Conservation (phyloP, 192 early-diverging fungal genomes). For the Coemansia sp. region DNA sequence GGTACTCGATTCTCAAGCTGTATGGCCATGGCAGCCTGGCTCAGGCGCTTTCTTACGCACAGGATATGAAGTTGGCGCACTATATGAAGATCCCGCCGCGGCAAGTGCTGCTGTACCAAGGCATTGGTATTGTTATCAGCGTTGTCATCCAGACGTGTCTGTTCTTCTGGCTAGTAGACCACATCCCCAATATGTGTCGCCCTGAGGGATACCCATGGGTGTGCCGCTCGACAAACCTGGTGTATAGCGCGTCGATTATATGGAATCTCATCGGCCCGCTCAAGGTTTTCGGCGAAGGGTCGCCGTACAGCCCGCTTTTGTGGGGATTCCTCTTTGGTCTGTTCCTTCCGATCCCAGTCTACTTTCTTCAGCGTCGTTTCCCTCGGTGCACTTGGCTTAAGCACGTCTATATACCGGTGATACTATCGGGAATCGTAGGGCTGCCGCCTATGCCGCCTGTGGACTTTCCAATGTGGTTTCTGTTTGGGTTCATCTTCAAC, state of each 20-base stretch:
- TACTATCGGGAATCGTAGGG: constrained; percentile 60
- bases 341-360: constrained; percentile 70
- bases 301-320: constrained; percentile 54
- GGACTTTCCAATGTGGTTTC: constrained; percentile 53
- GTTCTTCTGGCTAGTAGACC: constrained; percentile 63
- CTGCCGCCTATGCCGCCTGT: constrained; percentile 63
- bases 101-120: constrained; percentile 74
- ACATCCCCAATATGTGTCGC: constrained; percentile 59
- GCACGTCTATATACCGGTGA: constrained; percentile 69
- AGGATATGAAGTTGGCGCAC: constrained; percentile 74
- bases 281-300: constrained; percentile 66
- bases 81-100: constrained; percentile 84
- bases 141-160: constrained; percentile 66
- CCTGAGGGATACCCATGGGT: constrained; percentile 65
- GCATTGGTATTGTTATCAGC: constrained; percentile 66
- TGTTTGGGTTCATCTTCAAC: constrained; percentile 69
- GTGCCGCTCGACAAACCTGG: constrained; percentile 58
- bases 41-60: constrained; percentile 71
- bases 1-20: constrained; percentile 82
- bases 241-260: constrained; percentile 72
- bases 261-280: constrained; percentile 77
- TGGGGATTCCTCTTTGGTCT: constrained; percentile 67
- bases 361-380: constrained; percentile 58
- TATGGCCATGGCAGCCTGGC: constrained; percentile 71
- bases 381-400: constrained; percentile 66